phyloP scores from a whole-genome alignment of 2,329 filamentous ascomycete species.

The Colletotrichum filicis region DNA sequence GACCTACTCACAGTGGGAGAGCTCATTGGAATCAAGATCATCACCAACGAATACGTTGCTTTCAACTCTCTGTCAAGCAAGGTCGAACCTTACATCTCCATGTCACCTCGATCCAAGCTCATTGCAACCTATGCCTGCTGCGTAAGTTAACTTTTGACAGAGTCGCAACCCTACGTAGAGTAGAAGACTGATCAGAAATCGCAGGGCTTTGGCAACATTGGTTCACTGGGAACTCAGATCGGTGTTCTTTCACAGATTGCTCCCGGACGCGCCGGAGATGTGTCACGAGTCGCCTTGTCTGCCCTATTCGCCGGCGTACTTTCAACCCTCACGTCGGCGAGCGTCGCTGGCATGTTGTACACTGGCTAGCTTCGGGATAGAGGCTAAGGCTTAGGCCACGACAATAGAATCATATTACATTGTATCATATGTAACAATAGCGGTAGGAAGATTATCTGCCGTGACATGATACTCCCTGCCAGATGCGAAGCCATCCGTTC shows the following conservation, averaged over 20 bases:
- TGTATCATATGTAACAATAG: not conserved
- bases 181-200: not conserved
- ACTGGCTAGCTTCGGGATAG: constrained; percentile 7
- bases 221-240: constrained; percentile 28
- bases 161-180: not conserved
- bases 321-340: constrained; percentile 28
- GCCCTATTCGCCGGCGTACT: constrained; percentile 28
- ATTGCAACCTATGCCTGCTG: constrained; percentile 30
- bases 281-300: constrained; percentile 26
- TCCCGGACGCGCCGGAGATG: constrained; percentile 22
- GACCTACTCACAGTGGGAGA: constrained; percentile 21
- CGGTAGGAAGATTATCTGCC: not conserved
- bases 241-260: constrained; percentile 30
- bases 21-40: constrained; percentile 30
- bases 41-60: constrained; percentile 27
- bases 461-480: not conserved
- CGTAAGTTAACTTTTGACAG: not conserved
- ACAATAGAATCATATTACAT: not conserved
- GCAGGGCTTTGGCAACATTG: constrained; percentile 27
- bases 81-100: constrained; percentile 22
- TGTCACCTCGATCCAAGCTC: constrained; percentile 27
- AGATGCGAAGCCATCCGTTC: not conserved
- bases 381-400: not conserved
- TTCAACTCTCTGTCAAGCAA: constrained; percentile 29
- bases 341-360: constrained; percentile 30